phyloP scores from a whole-genome alignment of 75 land plant genomes.

The Picea sitchensis region DNA sequence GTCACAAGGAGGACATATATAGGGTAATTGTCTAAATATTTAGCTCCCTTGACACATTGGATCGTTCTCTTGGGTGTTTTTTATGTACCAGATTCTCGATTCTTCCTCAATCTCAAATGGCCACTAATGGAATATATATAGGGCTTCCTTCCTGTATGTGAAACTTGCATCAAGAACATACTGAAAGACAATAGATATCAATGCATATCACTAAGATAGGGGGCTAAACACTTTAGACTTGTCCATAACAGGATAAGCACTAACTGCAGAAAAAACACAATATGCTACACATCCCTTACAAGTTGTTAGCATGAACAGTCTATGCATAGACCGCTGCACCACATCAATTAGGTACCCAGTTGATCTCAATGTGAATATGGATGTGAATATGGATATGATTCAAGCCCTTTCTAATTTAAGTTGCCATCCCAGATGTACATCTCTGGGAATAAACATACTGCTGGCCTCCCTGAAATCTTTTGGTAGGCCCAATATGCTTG shows the following conservation, averaged over 20 bases:
- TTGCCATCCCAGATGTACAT: no score
- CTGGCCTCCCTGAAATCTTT: no score
- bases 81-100: neutral
- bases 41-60: neutral
- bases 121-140: neutral
- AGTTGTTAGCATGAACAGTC: neutral
- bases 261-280: neutral
- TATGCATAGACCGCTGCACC: no score
- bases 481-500: no score
- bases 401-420: no score
- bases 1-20: neutral
- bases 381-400: no score
- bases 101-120: neutral
- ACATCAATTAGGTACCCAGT: no score
- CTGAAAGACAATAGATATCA: neutral
- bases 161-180: neutral
- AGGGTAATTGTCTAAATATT: neutral
- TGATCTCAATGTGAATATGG: no score
- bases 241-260: neutral
- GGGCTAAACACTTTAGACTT: neutral
- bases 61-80: neutral
- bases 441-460: no score
- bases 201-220: neutral
- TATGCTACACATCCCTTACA: neutral
- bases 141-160: no score